phyloP scores from a whole-genome alignment of 2,329 filamentous ascomycete species.

The Aspergillus ustus region DNA sequence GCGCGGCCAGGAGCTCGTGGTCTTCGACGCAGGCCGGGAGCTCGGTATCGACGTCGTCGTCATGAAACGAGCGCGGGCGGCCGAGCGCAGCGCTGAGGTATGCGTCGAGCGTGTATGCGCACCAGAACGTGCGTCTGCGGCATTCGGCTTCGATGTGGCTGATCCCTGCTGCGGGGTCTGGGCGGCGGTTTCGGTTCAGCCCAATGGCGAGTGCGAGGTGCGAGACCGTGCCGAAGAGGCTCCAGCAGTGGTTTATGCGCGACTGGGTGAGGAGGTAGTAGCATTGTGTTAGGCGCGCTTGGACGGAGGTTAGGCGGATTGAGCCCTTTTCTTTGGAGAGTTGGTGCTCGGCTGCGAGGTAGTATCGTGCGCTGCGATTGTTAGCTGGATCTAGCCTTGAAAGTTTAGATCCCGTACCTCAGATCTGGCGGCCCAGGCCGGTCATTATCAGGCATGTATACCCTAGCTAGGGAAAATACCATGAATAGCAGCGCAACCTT shows the following conservation, averaged over 20 bases:
- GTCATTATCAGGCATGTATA: constrained; percentile 12
- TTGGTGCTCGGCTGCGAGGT: constrained; percentile 34
- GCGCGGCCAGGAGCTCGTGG: background rate
- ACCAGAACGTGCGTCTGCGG: constrained; percentile 27
- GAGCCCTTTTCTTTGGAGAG: constrained; percentile 47
- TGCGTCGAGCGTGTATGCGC: constrained; percentile 27
- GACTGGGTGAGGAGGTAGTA: constrained; percentile 52
- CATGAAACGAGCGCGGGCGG: constrained; percentile 27
- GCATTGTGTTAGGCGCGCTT: constrained; percentile 49
- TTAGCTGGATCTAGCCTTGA: background rate
- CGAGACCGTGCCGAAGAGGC: constrained; percentile 49
- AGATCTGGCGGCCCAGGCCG: constrained; percentile 2
- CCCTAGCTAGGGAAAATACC: constrained; percentile 8
- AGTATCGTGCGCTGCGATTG: constrained; percentile 4
- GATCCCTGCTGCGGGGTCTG: constrained; percentile 16
- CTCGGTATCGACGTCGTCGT: constrained; percentile 28
- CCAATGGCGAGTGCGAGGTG: constrained; percentile 41
- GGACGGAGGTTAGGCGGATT: constrained; percentile 46
- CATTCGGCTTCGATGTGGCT: constrained; percentile 24
- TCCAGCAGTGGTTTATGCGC: constrained; percentile 55
- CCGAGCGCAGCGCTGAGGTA: constrained; percentile 28
- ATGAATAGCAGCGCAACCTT: constrained; percentile 24
- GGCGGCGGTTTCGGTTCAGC: constrained; percentile 21
- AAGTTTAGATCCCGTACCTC: background rate
- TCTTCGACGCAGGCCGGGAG: constrained; percentile 23